Base-by-base conservation (phyloP, 352 stramenopile species). In the Phytophthora uliginosa region DNA sequence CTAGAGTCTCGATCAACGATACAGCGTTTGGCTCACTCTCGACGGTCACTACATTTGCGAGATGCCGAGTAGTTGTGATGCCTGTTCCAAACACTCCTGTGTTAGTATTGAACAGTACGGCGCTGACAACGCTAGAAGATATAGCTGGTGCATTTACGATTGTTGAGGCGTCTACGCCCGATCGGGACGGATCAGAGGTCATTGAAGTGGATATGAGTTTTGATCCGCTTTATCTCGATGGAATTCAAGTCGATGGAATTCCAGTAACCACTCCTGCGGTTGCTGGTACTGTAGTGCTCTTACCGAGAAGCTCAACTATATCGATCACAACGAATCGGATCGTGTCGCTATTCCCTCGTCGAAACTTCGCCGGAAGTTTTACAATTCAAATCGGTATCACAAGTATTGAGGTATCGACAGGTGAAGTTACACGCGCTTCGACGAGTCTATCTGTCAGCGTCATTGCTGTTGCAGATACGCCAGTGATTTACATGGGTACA, bases 101-200 rank as follows among this genome's bases (percentile, higher is more conserved):
- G 0, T 9, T 91, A 7, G 34, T 52, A 17, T 38, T 91, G 10
- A 87, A 76, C 24, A 63, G 60, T 7, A 62, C 78, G 2, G 17
- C 60, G 7, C 18, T 89, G 45, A 61, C 66, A 5, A 79, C 57
- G 7, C 26, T 66, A 2, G 84, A 89, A 53, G 82, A 91, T 26
- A 62, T 72, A 0, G n/a, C 36, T n/a, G 72, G 22, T 6, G 58
- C 58, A 8, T 77, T 91, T 33, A 67, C 40, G 28, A 79, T 91
- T 7, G 15, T 81, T 4, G 73, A 81, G 10, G 84, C 76, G 0
- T 71, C 68, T 0, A 87, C 83, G 1, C 68, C 83, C 0, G 84
- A 91, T 24, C 36, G 24, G 9, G 84, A 88, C 48, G 82, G 80
- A 17, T 91, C 84, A 0, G 82, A 89, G 59, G 66, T 76, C 5